Evolutionary conservation across 345 rosid species (phyloP), one percentile per base, ranked within the genome.

Genomic region (Brassica cretica): DNA sequence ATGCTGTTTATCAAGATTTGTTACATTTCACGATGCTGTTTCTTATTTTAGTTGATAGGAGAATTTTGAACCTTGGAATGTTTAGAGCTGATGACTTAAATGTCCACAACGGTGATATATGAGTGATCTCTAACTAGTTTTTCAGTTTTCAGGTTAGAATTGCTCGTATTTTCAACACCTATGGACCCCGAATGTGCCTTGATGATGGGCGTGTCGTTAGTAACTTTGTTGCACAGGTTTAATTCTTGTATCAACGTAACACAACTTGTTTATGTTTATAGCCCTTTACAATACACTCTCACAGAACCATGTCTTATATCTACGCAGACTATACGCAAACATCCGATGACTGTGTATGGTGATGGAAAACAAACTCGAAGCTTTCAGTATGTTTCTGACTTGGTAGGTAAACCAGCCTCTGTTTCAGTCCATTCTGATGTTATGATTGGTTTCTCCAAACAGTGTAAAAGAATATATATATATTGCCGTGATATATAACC

Each of bases 201-300:
- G 99, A 95, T 78, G 99, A 95, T 83, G 99, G 99, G n/a, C 99
- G 98, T 66, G 99, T 95, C 80, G 99, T 95, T 82, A 95, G 99
- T 89, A 95, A 95, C 84, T 91, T 95, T 79, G 97, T 95, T 75
- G 97, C 99, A 41, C 99, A 95, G 97, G 99, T 88, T 68, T 68
- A 49, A 46, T 44, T 70, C 74, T 68, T 73, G 33, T 25, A 61
- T 35, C 61, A 77, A 65, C 29, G 8, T 1, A 6, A 59, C 55
- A 4, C 44, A 51, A 70, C 49, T 67, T 51, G 15, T 9, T 72
- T 72, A 66, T 7, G 10, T 9, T 51, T 51, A 51, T 51, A 51
- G 18, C 56, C 19, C 15, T n/a, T 46, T 46, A 46, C 5, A 51
- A 39, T 49, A 27, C 51, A 44, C 27, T 74, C 21, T 65, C 16